Base-by-base conservation (phyloP, 2,329 filamentous ascomycete genomes). In the Cytospora piceicola region DNA sequence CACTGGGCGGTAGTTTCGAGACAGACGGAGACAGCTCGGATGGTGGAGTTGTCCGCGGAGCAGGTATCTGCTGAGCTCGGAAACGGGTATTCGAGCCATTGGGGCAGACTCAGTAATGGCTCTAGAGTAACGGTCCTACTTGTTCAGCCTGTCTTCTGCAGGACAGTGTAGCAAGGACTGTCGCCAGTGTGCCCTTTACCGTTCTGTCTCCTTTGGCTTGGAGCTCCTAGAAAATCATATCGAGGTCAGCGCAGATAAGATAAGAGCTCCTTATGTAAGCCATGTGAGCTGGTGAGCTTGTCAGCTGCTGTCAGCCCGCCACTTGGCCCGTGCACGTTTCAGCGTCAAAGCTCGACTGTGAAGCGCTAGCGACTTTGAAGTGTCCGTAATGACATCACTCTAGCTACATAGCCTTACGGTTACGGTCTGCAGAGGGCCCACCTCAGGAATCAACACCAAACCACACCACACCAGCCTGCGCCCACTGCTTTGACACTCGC, bases 1-100 rank as follows among this genome's bases (percentile, higher is more conserved):
- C 57, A 51, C 3, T 34, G 58, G 2, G 29, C 34, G 20, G 36
- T n/a, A 29, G 20, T 3, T 42, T n/a, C 14, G 36, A 46, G 17
- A 14, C 0, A 46, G 69, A 52, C 69, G 71, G 34, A 82, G 69
- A 69, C 83, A 86, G 51, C 80, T 81, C 53, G 72, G 73, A 4
- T 73, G 75, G 17, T 76, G 74, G 24, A 85, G 69, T 56, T 78
- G 78, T 7, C 83, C 83, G 14, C 75, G 70, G 14, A 86, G 77
- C 54, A 86, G 73, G 66, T 85, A 86, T 68, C 75, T 79, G 70
- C 82, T 78, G 14, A 86, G 77, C 51, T 79, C 78, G 9, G 76
- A 70, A 3, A 79, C 77, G 27, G 81, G 74, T 51, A 81, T 76
- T 32, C 79, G 81, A 24, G 75, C 69, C 83, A 86, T 85, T n/a